Conservation (phyloP, 768 basidiomycete genomes). For the Tulasnella sp. region DNA sequence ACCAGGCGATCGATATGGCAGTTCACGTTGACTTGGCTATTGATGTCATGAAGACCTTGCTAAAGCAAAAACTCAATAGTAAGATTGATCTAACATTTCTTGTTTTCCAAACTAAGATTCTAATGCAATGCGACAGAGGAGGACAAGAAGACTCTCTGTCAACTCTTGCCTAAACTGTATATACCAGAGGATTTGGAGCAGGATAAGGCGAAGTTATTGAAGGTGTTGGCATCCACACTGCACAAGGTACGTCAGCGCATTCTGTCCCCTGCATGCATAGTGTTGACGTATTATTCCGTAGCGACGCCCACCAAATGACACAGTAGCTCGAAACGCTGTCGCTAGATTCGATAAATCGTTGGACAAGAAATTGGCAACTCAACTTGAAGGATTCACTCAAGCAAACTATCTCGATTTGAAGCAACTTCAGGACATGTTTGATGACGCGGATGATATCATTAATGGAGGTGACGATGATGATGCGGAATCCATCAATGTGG, state of each 20-base stretch:
- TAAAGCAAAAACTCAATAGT: constrained; percentile 43
- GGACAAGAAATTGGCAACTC: constrained; percentile 56
- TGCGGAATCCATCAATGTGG: constrained; percentile 17
- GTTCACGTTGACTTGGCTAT: constrained; percentile 48
- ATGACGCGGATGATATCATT: constrained; percentile 58
- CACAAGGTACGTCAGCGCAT: constrained; percentile 1
- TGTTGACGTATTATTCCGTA: constrained; percentile 28
- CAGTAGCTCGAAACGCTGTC: constrained; percentile 52
- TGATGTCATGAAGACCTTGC: constrained; percentile 40
- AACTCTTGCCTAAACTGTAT: constrained; percentile 48
- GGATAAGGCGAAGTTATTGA: constrained; percentile 26
- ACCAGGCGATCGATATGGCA: constrained; percentile 20
- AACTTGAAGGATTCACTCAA: constrained; percentile 54
- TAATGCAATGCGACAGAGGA: constrained; percentile 35
- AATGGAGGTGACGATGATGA: constrained; percentile 51
- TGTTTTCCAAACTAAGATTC: neutral
- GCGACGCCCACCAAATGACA: constrained; percentile 49
- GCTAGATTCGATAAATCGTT: constrained; percentile 53
- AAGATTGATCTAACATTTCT: constrained; percentile 20
- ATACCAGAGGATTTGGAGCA: constrained; percentile 42
- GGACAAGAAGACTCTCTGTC: constrained; percentile 49
- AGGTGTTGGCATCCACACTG: constrained; percentile 2
- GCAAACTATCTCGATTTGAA: constrained; percentile 55
- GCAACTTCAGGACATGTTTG: constrained; percentile 48
- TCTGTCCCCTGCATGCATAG: neutral